Percentiles rank a stretch among this genome's conserved stretches.
These are phyloP conservation scores for Endogone sp. DNA, from an alignment of 192 early-diverging fungal genomes.

Conservation along the genomic window DNA sequence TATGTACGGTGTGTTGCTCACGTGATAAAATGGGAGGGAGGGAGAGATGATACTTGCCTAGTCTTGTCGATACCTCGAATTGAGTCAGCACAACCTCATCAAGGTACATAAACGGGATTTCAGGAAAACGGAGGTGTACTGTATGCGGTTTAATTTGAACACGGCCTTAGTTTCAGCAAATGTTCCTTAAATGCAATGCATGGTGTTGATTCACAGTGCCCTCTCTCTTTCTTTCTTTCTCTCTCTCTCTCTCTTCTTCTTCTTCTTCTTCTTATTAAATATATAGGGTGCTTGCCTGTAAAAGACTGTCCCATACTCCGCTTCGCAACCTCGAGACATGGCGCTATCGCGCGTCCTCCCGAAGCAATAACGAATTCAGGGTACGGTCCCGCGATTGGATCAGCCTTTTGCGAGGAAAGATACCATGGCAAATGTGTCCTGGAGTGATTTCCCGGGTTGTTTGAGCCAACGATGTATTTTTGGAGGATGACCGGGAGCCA, in stretches of 20 bases:
- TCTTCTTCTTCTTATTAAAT: background rate
- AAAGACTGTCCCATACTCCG: background rate
- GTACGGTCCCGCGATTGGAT: background rate
- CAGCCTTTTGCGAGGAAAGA: background rate
- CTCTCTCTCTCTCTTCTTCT: background rate
- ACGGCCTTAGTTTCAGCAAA: too few species aligned
- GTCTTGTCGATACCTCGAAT: background rate
- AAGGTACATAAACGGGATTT: background rate
- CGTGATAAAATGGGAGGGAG: background rate
- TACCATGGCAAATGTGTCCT: background rate
- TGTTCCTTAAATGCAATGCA: too few species aligned
- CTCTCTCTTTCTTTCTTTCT: background rate
- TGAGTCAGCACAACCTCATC: background rate
- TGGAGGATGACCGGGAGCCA: background rate
- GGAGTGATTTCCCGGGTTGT: background rate
- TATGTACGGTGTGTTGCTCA: background rate
- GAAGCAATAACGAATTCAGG: background rate
- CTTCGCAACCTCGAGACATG: background rate
- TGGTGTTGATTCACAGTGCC: background rate
- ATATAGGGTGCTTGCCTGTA: background rate
- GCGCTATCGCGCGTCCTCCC: background rate
- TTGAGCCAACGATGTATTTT: background rate
- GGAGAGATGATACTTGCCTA: background rate
- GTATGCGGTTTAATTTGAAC: too few species aligned
- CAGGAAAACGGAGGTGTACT: background rate